These are phyloP conservation scores for Moricandia moricandioides DNA, from an alignment of 345 rosid species.

Conservation along the genomic window DNA sequence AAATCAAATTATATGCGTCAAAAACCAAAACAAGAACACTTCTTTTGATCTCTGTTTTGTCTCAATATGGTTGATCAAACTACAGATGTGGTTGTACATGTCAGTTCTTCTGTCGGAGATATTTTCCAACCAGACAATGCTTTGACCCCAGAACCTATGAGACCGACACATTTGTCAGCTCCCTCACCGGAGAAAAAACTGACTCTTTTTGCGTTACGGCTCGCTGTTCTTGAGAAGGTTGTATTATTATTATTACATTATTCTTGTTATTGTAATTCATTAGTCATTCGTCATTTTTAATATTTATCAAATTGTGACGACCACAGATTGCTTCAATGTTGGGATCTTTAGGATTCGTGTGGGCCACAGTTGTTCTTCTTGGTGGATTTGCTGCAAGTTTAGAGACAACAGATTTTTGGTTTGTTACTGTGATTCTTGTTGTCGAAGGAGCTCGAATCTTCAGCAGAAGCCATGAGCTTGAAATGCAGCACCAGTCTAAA, in stretches of 20 bases:
- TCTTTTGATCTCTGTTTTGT: conserved; percentile 27
- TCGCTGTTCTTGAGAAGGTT: conserved; percentile 76
- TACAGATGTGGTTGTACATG: conserved; percentile 43
- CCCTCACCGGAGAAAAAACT: conserved; percentile 81
- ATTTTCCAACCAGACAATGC: conserved; percentile 48
- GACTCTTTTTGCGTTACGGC: conserved; percentile 81
- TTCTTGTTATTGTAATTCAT: background rate
- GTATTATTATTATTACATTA: background rate
- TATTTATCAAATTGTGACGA: background rate
- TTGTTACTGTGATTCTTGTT: conserved; percentile 70
- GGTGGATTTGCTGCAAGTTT: conserved; percentile 85
- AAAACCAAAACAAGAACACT: conserved; percentile 9
- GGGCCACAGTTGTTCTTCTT: conserved; percentile 97
- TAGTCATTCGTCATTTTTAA: background rate
- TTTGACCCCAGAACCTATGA: conserved; percentile 34
- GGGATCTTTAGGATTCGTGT: conserved; percentile 88
- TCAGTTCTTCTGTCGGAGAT: conserved; percentile 41
- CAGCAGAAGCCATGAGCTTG: conserved; percentile 93
- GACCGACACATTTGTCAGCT: conserved; percentile 16
- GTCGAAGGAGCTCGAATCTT: conserved; percentile 90
- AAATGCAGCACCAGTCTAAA: conserved; percentile 82
- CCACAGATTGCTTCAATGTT: conserved; percentile 58
- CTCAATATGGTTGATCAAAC: conserved; percentile 32
- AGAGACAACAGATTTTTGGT: conserved; percentile 79
- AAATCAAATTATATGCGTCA: background rate